These are phyloP conservation scores for Spathaspora hagerdaliae DNA, from an alignment of 805 yeast genomes.

Conservation along the genomic window DNA sequence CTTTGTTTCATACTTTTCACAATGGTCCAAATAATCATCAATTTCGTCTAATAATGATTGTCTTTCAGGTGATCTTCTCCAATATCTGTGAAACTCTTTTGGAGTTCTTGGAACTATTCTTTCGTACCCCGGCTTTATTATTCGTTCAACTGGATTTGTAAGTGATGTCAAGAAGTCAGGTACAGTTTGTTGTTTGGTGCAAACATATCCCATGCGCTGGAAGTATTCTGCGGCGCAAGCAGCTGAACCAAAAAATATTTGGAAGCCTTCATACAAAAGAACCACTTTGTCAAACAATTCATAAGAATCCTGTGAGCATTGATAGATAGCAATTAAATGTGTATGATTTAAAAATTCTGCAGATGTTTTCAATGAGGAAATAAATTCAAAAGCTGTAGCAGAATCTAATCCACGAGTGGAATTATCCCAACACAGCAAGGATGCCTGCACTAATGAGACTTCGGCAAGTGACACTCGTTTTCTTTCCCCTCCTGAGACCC, in stretches of 20 bases:
- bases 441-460: slow-evolving; percentile 50
- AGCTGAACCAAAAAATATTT: slow-evolving; percentile 57
- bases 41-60: slow-evolving; percentile 34
- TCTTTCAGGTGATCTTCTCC: slow-evolving; percentile 40
- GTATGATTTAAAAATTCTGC: slow-evolving; percentile 53
- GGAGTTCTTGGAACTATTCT: slow-evolving; percentile 24
- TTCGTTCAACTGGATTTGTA: slow-evolving; percentile 25
- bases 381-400: slow-evolving; percentile 65
- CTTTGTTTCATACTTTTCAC: slow-evolving; percentile 9
- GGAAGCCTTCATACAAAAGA: slow-evolving; percentile 57
- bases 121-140: slow-evolving; percentile 34
- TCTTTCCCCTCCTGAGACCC: slow-evolving; percentile 72
- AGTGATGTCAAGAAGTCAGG: slow-evolving; percentile 31
- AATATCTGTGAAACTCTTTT: slow-evolving; percentile 23
- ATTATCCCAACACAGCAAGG: slow-evolving; percentile 62
- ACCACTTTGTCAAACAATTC: slow-evolving; percentile 35
- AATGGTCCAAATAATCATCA: slow-evolving; percentile 31
- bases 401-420: slow-evolving; percentile 71
- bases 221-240: slow-evolving; percentile 41
- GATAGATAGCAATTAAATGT: slow-evolving; percentile 65
- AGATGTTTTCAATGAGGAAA: slow-evolving; percentile 54
- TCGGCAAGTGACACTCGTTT: slow-evolving; percentile 70
- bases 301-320: slow-evolving; percentile 64
- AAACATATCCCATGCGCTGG: slow-evolving; percentile 35
- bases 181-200: slow-evolving; percentile 38